Conservation (phyloP, 169 alveolate species). For the Eimeria acervulina region DNA sequence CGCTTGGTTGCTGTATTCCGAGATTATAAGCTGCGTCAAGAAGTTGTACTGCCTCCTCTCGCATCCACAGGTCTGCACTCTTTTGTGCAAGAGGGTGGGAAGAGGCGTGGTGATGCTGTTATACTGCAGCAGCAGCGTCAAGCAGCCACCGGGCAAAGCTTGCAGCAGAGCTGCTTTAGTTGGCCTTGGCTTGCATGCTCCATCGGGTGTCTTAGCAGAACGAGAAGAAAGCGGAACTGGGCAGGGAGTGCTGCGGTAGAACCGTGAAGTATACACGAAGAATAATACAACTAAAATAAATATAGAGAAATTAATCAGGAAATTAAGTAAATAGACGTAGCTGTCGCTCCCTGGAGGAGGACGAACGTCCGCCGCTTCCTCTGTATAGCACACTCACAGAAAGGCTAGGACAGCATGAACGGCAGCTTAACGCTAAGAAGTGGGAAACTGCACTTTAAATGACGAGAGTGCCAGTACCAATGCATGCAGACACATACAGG, state of each 20-base stretch:
- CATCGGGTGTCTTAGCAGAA: neutral
- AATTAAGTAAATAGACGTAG: constrained; percentile 50
- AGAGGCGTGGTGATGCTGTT: neutral
- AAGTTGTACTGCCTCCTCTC: too few relatives aligned
- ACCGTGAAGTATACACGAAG: constrained; percentile 71
- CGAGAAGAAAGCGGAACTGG: neutral
- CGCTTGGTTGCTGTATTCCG: too few relatives aligned
- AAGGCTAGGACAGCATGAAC: neutral
- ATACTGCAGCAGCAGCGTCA: neutral
- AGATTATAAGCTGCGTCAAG: too few relatives aligned
- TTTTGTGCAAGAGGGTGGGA: neutral
- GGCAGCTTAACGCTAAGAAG: neutral
- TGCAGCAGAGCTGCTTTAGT: neutral
- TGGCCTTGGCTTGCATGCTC: constrained; percentile 20
- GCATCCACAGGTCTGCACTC: constrained; percentile 4
- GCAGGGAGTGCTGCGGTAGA: constrained; percentile 26
- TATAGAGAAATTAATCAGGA: constrained; percentile 49
- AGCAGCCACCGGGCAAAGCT: neutral
- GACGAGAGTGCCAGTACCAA: neutral
- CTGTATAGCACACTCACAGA: too few relatives aligned
- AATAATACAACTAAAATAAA: constrained; percentile 48
- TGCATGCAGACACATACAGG: neutral
- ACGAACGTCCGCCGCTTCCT: neutral
- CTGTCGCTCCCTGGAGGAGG: constrained; percentile 18
- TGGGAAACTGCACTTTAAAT: neutral